Percentiles rank a stretch among this genome's conserved stretches.
phyloP scores from a whole-genome alignment of 2,329 filamentous ascomycete genomes.

The Scedosporium minutisporum region DNA sequence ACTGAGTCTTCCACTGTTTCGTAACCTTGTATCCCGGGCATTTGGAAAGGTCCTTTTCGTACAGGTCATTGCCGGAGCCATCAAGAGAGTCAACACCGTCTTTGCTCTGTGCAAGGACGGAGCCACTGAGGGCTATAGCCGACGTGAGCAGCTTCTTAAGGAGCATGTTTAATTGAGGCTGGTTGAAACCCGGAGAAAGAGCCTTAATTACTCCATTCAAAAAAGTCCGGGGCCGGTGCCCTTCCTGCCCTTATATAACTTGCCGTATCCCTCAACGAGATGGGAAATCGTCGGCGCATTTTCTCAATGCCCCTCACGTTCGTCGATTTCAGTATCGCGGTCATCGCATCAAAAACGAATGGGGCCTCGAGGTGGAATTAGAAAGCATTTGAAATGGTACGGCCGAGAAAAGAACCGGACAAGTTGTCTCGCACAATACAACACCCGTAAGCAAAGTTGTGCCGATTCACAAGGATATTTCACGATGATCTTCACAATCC shows the following conservation, averaged over 20 bases:
- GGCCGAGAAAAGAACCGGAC: neutral
- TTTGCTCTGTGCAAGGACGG: slow-evolving; percentile 1
- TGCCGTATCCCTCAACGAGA: neutral
- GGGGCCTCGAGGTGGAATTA: neutral
- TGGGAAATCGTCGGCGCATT: neutral
- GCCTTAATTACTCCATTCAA: neutral
- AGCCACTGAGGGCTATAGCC: neutral
- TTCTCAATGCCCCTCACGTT: neutral
- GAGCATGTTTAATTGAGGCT: neutral
- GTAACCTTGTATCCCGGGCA: slow-evolving; percentile 59
- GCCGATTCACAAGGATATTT: neutral
- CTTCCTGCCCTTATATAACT: neutral
- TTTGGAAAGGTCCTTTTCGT: slow-evolving; percentile 1
- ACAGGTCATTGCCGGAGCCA: slow-evolving; percentile 1
- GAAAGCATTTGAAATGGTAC: neutral
- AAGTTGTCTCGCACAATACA: neutral
- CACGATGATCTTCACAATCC: neutral
- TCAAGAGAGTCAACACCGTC: neutral
- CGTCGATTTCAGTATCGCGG: neutral
- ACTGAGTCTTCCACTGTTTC: slow-evolving; percentile 38
- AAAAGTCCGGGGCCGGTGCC: neutral
- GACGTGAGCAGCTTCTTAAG: neutral
- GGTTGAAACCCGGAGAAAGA: neutral
- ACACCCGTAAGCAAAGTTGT: neutral
- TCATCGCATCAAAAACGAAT: neutral